These are phyloP conservation scores for Pseudonectria buxi DNA, from an alignment of 2,329 filamentous ascomycete genomes.

Conservation along the genomic window DNA sequence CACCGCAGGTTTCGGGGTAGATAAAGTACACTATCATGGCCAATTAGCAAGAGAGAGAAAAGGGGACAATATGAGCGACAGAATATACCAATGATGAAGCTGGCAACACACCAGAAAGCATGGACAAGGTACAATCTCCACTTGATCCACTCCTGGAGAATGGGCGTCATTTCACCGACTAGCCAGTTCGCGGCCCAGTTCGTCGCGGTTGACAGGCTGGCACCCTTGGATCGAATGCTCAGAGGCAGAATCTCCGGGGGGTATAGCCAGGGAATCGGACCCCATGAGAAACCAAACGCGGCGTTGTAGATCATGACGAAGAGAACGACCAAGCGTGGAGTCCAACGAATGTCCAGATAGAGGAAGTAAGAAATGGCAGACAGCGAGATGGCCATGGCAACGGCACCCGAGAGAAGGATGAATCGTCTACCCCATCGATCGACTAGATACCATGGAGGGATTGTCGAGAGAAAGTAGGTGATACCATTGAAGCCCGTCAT, in stretches of 20 bases:
- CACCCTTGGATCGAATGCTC: slow-evolving; percentile 94
- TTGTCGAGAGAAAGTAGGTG: slow-evolving; percentile 84
- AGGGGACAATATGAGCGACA: slow-evolving; percentile 4
- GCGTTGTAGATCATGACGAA: slow-evolving; percentile 99
- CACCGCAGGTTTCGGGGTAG: slow-evolving; percentile 93
- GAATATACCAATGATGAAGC: slow-evolving; percentile 90
- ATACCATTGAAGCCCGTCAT: slow-evolving; percentile 96
- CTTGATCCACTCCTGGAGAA: slow-evolving; percentile 83
- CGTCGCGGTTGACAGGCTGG: slow-evolving; percentile 88
- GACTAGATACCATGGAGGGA: slow-evolving; percentile 95
- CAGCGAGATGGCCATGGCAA: slow-evolving; percentile 83
- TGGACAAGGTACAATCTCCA: slow-evolving; percentile 95
- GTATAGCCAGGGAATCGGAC: slow-evolving; percentile 96
- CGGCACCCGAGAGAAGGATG: slow-evolving; percentile 82
- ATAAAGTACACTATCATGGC: slow-evolving; percentile 80
- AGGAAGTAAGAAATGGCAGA: slow-evolving; percentile 94
- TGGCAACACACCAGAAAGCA: slow-evolving; percentile 91
- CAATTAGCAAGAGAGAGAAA: slow-evolving; percentile 14
- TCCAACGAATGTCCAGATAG: slow-evolving; percentile 72
- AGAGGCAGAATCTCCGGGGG: slow-evolving; percentile 96
- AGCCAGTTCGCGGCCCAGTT: slow-evolving; percentile 99
- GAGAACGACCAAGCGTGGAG: slow-evolving; percentile 78
- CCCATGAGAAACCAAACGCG: slow-evolving; percentile 91
- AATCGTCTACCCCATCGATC: slow-evolving; percentile 84
- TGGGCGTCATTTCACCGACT: slow-evolving; percentile 89